Conservation (phyloP, 257 asterid species). For the Ocimum tenuiflorum region DNA sequence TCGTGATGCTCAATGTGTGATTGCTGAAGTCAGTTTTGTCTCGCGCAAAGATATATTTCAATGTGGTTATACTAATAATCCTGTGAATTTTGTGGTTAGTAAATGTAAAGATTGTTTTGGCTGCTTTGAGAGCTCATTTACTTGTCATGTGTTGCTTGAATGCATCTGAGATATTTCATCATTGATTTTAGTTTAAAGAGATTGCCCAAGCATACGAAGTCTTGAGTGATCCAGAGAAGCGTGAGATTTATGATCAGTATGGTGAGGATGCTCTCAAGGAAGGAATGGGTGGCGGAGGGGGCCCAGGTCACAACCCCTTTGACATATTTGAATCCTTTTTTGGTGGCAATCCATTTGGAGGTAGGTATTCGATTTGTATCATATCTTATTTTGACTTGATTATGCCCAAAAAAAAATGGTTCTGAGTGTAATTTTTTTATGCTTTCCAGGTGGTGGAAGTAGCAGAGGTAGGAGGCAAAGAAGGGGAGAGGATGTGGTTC, state of each 20-base stretch:
- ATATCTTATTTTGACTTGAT: background rate
- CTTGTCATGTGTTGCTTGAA: background rate
- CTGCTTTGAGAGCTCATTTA: too few species aligned
- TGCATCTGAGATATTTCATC: background rate
- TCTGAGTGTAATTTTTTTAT: background rate
- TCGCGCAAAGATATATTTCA: background rate
- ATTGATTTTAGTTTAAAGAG: conserved; percentile 59
- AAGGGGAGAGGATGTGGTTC: conserved; percentile 90
- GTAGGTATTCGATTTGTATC: conserved; percentile 25
- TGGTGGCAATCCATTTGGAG: conserved; percentile 71
- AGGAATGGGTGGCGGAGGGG: conserved; percentile 86
- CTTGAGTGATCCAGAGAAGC: conserved; percentile 73
- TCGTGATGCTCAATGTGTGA: too few species aligned
- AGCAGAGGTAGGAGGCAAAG: conserved; percentile 88
- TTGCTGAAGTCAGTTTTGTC: background rate
- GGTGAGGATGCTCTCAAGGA: conserved; percentile 94
- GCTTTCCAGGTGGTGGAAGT: conserved; percentile 62
- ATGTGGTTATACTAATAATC: background rate
- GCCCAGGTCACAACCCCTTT: conserved; percentile 63
- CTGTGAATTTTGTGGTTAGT: background rate
- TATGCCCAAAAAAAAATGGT: background rate
- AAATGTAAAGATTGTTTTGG: background rate
- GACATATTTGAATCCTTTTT: conserved; percentile 72
- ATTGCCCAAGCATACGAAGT: conserved; percentile 85
- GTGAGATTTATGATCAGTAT: conserved; percentile 80